Base-by-base conservation (phyloP, 2,329 filamentous ascomycete genomes). In the Drechmeria coniospora region DNA sequence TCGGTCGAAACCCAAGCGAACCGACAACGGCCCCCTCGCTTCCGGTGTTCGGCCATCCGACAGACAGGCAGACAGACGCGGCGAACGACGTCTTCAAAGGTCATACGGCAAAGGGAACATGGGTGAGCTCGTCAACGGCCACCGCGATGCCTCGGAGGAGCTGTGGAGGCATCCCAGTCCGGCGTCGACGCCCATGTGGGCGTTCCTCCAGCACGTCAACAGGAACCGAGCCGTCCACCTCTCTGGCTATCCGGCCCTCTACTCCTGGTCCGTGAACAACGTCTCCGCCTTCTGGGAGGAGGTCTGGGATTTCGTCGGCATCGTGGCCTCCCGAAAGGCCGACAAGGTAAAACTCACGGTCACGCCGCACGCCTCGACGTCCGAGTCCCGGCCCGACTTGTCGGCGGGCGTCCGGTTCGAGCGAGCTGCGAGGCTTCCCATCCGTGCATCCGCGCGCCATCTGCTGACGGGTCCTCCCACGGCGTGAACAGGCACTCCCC, bases 201-300 rank as follows among this genome's bases (percentile, higher is more conserved):
- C 61, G 27, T 92, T 90, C 50, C 65, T 83, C 38, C 60, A 74
- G 40, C 59, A 61, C 28, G 62, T 92, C 37, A 82, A 78, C 51
- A 47, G 66, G 35, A 79, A 77, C 42, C 68, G 86, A 44, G 53
- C 57, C 8, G 51, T 83, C 31, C 47, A 59, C 14, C 59, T 90
- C 25, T 48, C 61, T 12, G 70, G 63, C 36, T 93, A 93, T 45
- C 56, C 74, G 13, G 71, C 71, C n/a, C 65, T 95, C 7, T 79
- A 87, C 56, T 57, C 68, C 47, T 95, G 87, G 87, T 93, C 83
- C 38, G 66, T 90, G 36, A 68, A 77, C 6, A 63, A 87, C 40
- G 65, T 83, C 6, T 65, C 73, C 15, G 57, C 65, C 2, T 92
- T 94, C 50, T 95, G 87, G 87, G 73, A 68, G 27, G 76, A 84